A percentile compares a stretch with the other conserved stretches of the same genome.
These are phyloP conservation scores for Penicillium sp. DNA, from an alignment of 2,329 filamentous ascomycete genomes.

Conservation along the genomic window DNA sequence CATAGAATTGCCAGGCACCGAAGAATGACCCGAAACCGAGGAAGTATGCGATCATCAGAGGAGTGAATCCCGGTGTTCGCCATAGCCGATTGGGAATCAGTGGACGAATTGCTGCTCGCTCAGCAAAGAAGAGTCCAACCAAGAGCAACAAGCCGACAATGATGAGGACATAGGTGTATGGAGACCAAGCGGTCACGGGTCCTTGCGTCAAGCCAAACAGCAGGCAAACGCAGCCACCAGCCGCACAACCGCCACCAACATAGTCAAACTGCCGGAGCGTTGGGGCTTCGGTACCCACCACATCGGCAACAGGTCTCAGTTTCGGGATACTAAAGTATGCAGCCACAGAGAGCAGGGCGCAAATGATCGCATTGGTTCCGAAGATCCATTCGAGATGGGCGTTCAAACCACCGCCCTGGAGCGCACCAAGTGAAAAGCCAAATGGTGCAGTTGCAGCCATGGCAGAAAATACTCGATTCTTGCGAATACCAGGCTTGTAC, in stretches of 20 bases:
- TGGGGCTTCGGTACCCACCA: constrained; percentile 34
- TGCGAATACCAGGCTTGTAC: constrained; percentile 50
- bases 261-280: constrained; percentile 41
- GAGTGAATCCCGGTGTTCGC: constrained; percentile 50
- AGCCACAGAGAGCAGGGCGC: constrained; percentile 40
- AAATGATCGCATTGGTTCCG: constrained; percentile 49
- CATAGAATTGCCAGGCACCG: constrained; percentile 47
- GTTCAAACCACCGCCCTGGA: constrained; percentile 50
- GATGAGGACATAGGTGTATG: constrained; percentile 54
- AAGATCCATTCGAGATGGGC: constrained; percentile 50
- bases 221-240: constrained; percentile 57
- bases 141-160: constrained; percentile 54
- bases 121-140: constrained; percentile 52
- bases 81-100: constrained; percentile 52
- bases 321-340: constrained; percentile 48
- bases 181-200: constrained; percentile 53
- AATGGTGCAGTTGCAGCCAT: constrained; percentile 55
- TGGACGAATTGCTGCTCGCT: constrained; percentile 49
- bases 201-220: constrained; percentile 62
- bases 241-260: constrained; percentile 52
- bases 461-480: constrained; percentile 54
- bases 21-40: constrained; percentile 52
- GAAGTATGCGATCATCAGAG: constrained; percentile 50
- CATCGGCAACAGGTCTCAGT: constrained; percentile 37
- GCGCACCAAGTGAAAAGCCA: constrained; percentile 49